Conservation (phyloP, 2,329 filamentous ascomycete genomes). For the Cordyceps javanica region DNA sequence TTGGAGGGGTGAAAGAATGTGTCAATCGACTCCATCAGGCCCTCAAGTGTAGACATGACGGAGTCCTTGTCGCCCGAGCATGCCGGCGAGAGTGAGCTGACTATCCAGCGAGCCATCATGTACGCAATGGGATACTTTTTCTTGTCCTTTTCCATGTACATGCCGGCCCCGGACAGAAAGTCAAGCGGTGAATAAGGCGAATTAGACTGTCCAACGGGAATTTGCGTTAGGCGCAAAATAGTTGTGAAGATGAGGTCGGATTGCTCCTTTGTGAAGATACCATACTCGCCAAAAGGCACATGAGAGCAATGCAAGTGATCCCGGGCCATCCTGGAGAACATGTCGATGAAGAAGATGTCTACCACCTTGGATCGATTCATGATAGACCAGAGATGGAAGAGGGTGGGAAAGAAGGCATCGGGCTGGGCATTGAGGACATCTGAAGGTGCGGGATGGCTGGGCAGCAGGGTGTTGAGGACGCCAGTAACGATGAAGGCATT, state of each 20-base stretch:
- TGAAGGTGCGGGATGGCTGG: conserved; percentile 70
- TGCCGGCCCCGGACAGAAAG: conserved; percentile 71
- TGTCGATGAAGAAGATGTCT: conserved; percentile 82
- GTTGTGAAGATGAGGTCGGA: conserved; percentile 90
- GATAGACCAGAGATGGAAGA: conserved; percentile 95
- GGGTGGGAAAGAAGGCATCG: conserved; percentile 81
- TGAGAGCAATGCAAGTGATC: conserved; percentile 72
- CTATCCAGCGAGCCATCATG: conserved; percentile 86
- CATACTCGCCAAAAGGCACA: conserved; percentile 76
- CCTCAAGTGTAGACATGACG: conserved; percentile 78
- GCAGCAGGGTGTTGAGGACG: conserved; percentile 78
- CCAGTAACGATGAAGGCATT: conserved; percentile 91
- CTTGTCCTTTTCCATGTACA: conserved; percentile 85
- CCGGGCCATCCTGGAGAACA: conserved; percentile 78
- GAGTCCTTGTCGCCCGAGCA: conserved; percentile 74
- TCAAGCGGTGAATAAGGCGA: conserved; percentile 88
- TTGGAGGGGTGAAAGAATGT: conserved; percentile 99
- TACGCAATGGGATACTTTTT: conserved; percentile 90
- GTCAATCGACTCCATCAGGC: conserved; percentile 87
- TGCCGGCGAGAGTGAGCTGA: conserved; percentile 84
- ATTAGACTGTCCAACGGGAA: conserved; percentile 91
- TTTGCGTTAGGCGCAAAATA: conserved; percentile 81
- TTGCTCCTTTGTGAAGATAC: conserved; percentile 88
- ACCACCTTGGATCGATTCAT: conserved; percentile 83
- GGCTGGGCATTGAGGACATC: conserved; percentile 73